Conservation (phyloP, 1,139 yeast species). For the Debaryomyces sp. region DNA sequence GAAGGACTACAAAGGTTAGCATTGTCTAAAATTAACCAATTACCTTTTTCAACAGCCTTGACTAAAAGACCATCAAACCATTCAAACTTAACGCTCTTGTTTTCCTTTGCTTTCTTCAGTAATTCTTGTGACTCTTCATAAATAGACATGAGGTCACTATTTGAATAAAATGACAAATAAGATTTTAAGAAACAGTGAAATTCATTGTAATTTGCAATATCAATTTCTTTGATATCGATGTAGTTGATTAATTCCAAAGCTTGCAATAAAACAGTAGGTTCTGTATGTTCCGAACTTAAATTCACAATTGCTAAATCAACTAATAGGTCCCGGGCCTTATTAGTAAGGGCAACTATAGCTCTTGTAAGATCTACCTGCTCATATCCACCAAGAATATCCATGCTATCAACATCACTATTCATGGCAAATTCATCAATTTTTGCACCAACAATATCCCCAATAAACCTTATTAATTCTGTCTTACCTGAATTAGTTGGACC, state of each 20-base stretch:
- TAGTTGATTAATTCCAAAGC: constrained; percentile 28
- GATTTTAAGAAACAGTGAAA: constrained; percentile 34
- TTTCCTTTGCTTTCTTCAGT: constrained; percentile 25
- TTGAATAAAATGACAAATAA: constrained; percentile 23
- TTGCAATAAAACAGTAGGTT: constrained; percentile 19
- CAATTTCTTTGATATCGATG: constrained; percentile 25
- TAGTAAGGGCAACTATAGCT: constrained; percentile 47
- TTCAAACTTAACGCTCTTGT: constrained; percentile 67
- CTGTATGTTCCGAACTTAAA: constrained; percentile 23
- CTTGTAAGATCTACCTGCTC: constrained; percentile 86
- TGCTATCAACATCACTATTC: constrained; percentile 94
- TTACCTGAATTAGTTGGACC: constrained; percentile 92
- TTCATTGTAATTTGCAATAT: constrained; percentile 26
- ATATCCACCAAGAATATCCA: constrained; percentile 96
- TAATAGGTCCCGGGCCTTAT: constrained; percentile 34
- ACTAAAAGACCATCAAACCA: constrained; percentile 98
- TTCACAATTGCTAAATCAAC: constrained; percentile 41
- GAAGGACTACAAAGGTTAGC: constrained; percentile 96
- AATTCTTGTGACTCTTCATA: constrained; percentile 21
- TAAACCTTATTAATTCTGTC: constrained; percentile 69
- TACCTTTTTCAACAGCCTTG: constrained; percentile 86
- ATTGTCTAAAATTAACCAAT: constrained; percentile 92
- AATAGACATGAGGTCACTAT: constrained; percentile 26
- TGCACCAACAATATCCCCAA: constrained; percentile 73
- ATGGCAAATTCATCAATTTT: constrained; percentile 82